Evolutionary conservation across 1,284 basidiomycete species (phyloP).

Genomic region (Chalciporus sp.): DNA sequence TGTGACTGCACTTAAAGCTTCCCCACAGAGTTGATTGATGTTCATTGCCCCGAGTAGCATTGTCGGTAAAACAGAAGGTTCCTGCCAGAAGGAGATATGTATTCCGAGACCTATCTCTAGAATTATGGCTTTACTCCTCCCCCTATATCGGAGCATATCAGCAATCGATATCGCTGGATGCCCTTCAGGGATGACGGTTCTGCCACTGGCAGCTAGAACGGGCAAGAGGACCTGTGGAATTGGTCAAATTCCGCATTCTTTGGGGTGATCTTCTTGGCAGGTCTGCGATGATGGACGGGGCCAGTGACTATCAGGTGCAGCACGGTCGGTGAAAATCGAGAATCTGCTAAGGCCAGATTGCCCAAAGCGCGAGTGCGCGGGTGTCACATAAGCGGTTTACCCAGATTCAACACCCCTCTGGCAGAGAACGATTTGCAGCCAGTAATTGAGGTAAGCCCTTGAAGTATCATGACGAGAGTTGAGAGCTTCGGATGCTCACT

Average conservation of each 20-base stretch:
- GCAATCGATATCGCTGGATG: neutral
- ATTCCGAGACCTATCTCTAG: neutral
- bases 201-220: neutral
- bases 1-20: conserved; percentile 3
- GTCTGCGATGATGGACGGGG: neutral
- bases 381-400: too few species aligned
- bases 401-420: too few species aligned
- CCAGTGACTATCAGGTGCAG: neutral
- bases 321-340: neutral
- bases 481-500: neutral
- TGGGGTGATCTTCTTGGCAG: neutral
- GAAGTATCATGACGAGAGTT: too few species aligned
- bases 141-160: neutral
- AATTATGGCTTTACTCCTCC: neutral
- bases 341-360: neutral
- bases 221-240: too few species aligned
- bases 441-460: too few species aligned
- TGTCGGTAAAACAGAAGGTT: conserved; percentile 1
- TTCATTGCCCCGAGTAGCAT: conserved; percentile 2
- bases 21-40: neutral
- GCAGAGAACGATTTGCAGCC: too few species aligned
- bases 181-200: neutral
- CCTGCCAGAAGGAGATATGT: neutral
- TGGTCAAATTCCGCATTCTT: neutral
- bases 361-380: too few species aligned